Evolutionary conservation across 768 basidiomycete species (phyloP).

Genomic region (Boletus edulis): DNA sequence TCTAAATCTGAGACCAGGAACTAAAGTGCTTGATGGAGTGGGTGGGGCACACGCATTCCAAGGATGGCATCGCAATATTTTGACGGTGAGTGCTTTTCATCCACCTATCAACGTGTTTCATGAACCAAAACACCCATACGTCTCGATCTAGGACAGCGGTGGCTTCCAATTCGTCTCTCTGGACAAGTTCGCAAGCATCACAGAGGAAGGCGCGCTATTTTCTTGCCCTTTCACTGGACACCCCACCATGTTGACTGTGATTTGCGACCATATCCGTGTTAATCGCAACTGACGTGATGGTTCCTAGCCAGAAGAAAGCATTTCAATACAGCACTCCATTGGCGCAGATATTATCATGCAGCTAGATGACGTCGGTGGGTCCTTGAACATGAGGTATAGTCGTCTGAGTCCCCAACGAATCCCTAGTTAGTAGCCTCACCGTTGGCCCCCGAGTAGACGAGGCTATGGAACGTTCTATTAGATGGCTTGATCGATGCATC

Average conservation of each 20-base stretch:
- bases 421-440: constrained; percentile 73
- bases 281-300: constrained; percentile 2
- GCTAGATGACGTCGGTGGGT: constrained; percentile 84
- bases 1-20: constrained; percentile 81
- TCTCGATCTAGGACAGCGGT: constrained; percentile 66
- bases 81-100: constrained; percentile 55
- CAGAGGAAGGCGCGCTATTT: constrained; percentile 87
- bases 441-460: constrained; percentile 80
- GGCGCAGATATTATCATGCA: constrained; percentile 96
- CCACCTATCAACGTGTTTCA: background rate
- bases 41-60: constrained; percentile 92
- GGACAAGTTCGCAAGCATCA: constrained; percentile 80
- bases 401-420: constrained; percentile 1
- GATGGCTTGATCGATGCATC: constrained; percentile 91
- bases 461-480: constrained; percentile 83
- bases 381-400: background rate
- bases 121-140: background rate
- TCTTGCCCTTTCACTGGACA: constrained; percentile 83
- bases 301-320: constrained; percentile 83
- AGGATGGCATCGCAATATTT: constrained; percentile 81
- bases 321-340: constrained; percentile 85
- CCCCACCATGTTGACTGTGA: constrained; percentile 83
- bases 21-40: constrained; percentile 64
- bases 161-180: constrained; percentile 88
- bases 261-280: constrained; percentile 16